These are phyloP conservation scores for Populus hybrid DNA, from an alignment of 441 rosid species.

Conservation along the genomic window DNA sequence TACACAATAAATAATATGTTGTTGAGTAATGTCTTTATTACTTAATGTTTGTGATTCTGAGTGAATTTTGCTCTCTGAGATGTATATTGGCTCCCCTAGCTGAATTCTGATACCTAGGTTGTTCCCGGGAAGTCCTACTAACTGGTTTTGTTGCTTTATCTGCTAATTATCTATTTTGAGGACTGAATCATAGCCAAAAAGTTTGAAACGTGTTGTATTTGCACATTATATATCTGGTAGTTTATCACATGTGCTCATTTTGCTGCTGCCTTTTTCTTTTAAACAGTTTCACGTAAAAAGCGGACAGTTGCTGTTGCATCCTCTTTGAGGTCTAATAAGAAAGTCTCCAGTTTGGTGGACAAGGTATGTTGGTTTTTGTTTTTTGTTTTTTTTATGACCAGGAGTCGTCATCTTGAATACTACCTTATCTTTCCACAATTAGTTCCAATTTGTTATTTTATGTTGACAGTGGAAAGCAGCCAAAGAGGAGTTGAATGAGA, in stretches of 20 bases:
- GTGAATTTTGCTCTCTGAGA: not conserved
- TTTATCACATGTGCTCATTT: not conserved
- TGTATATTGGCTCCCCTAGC: too few relatives aligned
- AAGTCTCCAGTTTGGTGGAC: constrained; percentile 92
- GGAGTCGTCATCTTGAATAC: not conserved
- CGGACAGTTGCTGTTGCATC: constrained; percentile 66
- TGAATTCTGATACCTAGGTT: not conserved
- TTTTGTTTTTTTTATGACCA: not conserved
- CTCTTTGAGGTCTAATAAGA: constrained; percentile 83
- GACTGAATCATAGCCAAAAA: not conserved
- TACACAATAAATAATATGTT: not conserved
- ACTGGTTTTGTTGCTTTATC: not conserved
- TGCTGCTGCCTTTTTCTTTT: not conserved
- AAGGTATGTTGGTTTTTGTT: constrained; percentile 48
- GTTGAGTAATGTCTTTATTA: not conserved
- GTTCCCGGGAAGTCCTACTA: not conserved
- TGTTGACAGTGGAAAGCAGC: constrained; percentile 93
- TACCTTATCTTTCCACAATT: not conserved
- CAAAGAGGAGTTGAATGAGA: constrained; percentile 82
- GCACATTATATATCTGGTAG: not conserved
- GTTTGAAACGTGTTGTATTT: not conserved
- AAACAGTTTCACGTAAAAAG: constrained; percentile 72
- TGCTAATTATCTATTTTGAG: not conserved
- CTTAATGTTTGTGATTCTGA: not conserved
- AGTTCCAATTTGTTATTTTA: constrained; percentile 6